Evolutionary conservation across 1,284 basidiomycete genomes (phyloP), one percentile per base, ranked within the genome.

Genomic region (Calocybe gambosa): DNA sequence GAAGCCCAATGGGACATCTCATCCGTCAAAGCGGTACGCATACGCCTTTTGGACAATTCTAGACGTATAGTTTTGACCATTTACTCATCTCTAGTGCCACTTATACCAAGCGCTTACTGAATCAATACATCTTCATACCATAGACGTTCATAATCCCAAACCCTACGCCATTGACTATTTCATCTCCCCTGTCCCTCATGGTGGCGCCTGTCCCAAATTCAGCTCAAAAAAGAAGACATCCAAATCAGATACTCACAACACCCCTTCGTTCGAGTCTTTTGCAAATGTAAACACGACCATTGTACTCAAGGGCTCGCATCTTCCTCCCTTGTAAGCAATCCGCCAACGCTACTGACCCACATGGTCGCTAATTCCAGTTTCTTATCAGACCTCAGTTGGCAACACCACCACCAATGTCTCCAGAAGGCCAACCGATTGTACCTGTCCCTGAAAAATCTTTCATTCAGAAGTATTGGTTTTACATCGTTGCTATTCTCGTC

Each of bases 401-500:
- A 43, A 66, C 73, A 0, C 85, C 87, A 10, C 83, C 84, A 10
- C 77, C 76, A 1, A 63, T 91, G 48, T 80, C 78, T 16, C 67
- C 74, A 25, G 73, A 78, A 61, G 89, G 90, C 44, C 72, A 80
- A 56, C 75, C 78, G 16, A 70, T 82, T 20, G 63, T 71, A 44
- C 78, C 83, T 0, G 64, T 69, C 19, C 74, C 75, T 0, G 89
- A 90, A 61, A 87, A 92, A 66, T 69, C 78, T 7, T 90, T 93
- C 64, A 50, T 93, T 29, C 85, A 90, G 60, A 93, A 93, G 64
- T 93, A 93, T 65, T 93, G 91, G 89, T 62, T 93, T 63, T 90
- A 91, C 57, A 78, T 90, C 41, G 68, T 75, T 25, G 73, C 79
- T 2, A 63, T 75, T 23, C 63, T 91, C 13, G 65, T 84, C 28